These are phyloP conservation scores for Russula vinacea DNA, from an alignment of 768 basidiomycete species.

Conservation along the genomic window DNA sequence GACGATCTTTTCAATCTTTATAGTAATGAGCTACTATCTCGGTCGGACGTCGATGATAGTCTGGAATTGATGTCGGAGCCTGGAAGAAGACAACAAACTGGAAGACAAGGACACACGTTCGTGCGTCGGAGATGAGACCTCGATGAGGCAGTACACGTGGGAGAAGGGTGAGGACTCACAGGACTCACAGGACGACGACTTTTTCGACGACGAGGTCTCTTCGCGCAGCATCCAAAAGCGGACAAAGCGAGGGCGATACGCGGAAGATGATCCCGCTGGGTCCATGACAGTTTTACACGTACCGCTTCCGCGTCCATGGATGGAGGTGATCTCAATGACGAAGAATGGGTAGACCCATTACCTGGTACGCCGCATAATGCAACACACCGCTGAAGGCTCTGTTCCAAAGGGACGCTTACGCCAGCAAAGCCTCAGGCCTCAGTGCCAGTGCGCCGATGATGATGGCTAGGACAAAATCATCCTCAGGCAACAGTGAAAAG, in stretches of 20 bases:
- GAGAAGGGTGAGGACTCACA: neutral
- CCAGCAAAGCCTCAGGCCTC: too few species aligned
- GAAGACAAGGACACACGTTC: conserved; percentile 40
- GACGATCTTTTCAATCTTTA: conserved; percentile 77
- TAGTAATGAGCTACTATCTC: conserved; percentile 82
- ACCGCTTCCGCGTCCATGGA: conserved; percentile 36
- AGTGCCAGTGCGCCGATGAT: too few species aligned
- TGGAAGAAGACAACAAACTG: conserved; percentile 42
- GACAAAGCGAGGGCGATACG: conserved; percentile 59
- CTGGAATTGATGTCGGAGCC: conserved; percentile 81
- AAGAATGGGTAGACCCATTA: conserved; percentile 67
- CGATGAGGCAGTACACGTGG: conserved; percentile 32
- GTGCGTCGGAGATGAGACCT: conserved; percentile 1
- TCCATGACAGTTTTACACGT: conserved; percentile 56
- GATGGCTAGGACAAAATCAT: conserved; percentile 28
- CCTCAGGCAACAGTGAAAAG: conserved; percentile 35
- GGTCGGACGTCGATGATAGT: conserved; percentile 75
- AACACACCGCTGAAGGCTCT: conserved; percentile 4
- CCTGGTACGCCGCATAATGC: conserved; percentile 31
- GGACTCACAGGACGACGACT: conserved; percentile 43
- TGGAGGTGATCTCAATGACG: conserved; percentile 44
- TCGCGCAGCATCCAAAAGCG: conserved; percentile 38
- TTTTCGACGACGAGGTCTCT: conserved; percentile 50
- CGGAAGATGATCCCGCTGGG: conserved; percentile 67
- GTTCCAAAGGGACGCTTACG: conserved; percentile 5